Conservation (phyloP, 2,329 filamentous ascomycete genomes). For the Penicillium psychrosexuale region DNA sequence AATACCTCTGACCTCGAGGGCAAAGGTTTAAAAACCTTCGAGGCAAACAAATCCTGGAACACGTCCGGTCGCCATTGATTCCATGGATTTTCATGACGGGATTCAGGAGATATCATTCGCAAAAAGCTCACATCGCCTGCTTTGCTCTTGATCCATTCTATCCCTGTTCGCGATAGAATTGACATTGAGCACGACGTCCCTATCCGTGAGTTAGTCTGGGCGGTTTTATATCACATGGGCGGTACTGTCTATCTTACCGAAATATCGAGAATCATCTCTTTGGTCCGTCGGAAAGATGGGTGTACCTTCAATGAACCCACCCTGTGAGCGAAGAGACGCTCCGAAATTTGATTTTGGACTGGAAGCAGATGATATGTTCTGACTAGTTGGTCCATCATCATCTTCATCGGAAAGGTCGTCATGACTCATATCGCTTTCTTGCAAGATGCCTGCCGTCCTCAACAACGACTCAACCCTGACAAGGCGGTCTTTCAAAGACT, state of each 20-base stretch:
- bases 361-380: conserved; percentile 6
- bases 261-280: conserved; percentile 85
- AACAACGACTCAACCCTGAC: conserved; percentile 84
- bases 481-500: conserved; percentile 87
- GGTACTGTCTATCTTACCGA: conserved; percentile 37
- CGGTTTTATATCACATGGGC: background rate
- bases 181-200: conserved; percentile 92
- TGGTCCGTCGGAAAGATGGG: conserved; percentile 85
- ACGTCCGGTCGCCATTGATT: conserved; percentile 95
- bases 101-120: conserved; percentile 77
- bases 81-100: conserved; percentile 83
- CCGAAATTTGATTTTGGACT: conserved; percentile 6
- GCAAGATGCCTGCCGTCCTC: conserved; percentile 75
- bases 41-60: conserved; percentile 83
- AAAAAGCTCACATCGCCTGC: conserved; percentile 91
- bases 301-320: conserved; percentile 56
- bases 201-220: conserved; percentile 34
- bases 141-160: conserved; percentile 94
- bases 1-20: conserved; percentile 82
- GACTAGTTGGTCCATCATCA: conserved; percentile 13
- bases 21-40: conserved; percentile 73
- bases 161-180: conserved; percentile 92
- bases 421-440: conserved; percentile 68
- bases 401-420: conserved; percentile 19
- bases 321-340: conserved; percentile 24